Percentiles rank a stretch among this genome's conserved stretches.
These are phyloP conservation scores for Cladosporium halotolerans DNA, from an alignment of 2,329 filamentous ascomycete genomes.

Conservation along the genomic window DNA sequence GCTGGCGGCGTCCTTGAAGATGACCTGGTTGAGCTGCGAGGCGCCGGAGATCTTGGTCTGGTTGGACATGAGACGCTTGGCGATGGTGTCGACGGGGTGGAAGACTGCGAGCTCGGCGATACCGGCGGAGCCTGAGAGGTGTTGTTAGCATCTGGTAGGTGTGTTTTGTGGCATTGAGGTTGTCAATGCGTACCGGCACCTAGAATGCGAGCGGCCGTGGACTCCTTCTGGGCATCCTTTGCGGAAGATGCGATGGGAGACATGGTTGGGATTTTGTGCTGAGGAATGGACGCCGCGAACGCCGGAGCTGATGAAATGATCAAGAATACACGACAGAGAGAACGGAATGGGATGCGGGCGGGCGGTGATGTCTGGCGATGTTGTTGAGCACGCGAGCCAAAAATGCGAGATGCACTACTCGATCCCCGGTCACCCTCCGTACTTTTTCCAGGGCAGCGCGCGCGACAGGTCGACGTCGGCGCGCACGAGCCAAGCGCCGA, in stretches of 20 bases:
- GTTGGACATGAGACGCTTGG: slow-evolving; percentile 99
- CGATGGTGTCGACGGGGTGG: slow-evolving; percentile 94
- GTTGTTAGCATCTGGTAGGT: slow-evolving; percentile 6
- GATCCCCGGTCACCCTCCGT: background rate
- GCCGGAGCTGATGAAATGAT: slow-evolving; percentile 1
- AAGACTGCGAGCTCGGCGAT: slow-evolving; percentile 91
- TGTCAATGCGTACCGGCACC: slow-evolving; percentile 67
- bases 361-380: background rate
- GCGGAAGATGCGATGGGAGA: slow-evolving; percentile 26
- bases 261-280: background rate
- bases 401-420: background rate
- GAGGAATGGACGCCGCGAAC: slow-evolving; percentile 4
- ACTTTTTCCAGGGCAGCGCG: background rate
- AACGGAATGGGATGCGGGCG: background rate
- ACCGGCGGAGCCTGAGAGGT: slow-evolving; percentile 69
- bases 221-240: slow-evolving; percentile 74
- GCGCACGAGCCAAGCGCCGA: background rate
- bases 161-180: slow-evolving; percentile 15
- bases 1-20: slow-evolving; percentile 83
- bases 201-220: slow-evolving; percentile 78
- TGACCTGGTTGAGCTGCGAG: slow-evolving; percentile 74
- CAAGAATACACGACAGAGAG: background rate
- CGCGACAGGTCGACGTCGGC: background rate
- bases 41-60: slow-evolving; percentile 62
- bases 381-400: slow-evolving; percentile 4